These are phyloP conservation scores for Pugionium dolabratum DNA, from an alignment of 345 rosid genomes.

Conservation along the genomic window DNA sequence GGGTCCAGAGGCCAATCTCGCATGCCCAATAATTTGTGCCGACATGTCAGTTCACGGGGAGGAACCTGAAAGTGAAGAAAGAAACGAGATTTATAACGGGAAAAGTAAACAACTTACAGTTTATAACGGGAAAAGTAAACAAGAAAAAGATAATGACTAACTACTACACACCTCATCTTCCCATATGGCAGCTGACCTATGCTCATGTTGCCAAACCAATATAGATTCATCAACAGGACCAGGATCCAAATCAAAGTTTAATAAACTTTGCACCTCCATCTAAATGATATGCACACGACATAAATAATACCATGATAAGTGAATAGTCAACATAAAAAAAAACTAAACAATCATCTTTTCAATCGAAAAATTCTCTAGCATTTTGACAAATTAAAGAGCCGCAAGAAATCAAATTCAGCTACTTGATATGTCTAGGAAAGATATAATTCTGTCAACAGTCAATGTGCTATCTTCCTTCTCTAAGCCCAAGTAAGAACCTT, in stretches of 20 bases:
- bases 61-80: conserved; percentile 40
- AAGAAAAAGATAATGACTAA: conserved; percentile 14
- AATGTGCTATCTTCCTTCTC: not conserved
- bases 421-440: not conserved
- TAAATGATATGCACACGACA: conserved; percentile 19
- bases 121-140: not conserved
- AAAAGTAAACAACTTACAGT: not conserved
- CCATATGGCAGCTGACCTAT: conserved; percentile 47
- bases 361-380: not conserved
- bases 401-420: conserved; percentile 12
- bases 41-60: conserved; percentile 43
- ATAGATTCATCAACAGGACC: conserved; percentile 48
- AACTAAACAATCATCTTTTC: not conserved
- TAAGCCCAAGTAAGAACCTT: not conserved
- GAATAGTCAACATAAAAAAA: not conserved
- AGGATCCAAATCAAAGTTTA: conserved; percentile 44
- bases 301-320: not conserved
- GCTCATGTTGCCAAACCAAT: conserved; percentile 45
- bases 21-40: conserved; percentile 44
- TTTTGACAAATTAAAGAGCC: not conserved
- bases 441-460: too few species aligned
- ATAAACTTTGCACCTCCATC: conserved; percentile 40
- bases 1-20: conserved; percentile 45
- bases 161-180: conserved; percentile 40
- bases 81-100: conserved; percentile 39